Conservation (phyloP, 305 asterid genomes). For the Fraxinus dipetala region DNA sequence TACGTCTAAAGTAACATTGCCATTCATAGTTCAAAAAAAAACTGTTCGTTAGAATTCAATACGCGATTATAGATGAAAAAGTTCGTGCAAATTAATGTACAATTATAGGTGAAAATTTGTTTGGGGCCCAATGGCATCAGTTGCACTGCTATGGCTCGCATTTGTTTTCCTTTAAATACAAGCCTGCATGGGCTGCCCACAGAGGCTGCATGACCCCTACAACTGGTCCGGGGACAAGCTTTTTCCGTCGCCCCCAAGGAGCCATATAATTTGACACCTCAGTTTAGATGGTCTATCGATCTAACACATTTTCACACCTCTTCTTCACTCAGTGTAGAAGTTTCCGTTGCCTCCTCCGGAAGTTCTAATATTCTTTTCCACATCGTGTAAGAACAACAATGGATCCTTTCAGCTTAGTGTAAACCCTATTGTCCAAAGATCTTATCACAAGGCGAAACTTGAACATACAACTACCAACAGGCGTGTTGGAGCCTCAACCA, state of each 20-base stretch:
- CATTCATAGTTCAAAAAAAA: background rate
- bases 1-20: background rate
- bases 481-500: background rate
- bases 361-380: background rate
- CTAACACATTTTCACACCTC: background rate
- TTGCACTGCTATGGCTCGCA: slow-evolving; percentile 20
- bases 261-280: background rate
- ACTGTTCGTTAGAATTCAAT: background rate
- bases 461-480: background rate
- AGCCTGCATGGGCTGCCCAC: background rate
- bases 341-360: background rate
- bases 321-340: background rate
- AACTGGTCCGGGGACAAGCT: background rate
- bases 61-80: background rate
- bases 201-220: background rate
- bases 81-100: background rate
- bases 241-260: background rate
- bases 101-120: background rate
- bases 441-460: background rate
- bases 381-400: background rate
- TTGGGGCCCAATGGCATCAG: slow-evolving; percentile 38
- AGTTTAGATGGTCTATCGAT: background rate
- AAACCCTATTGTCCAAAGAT: background rate
- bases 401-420: background rate
- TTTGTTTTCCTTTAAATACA: no score